Base-by-base conservation (phyloP, 1,284 basidiomycete genomes). In the Caloboletus inedulis region DNA sequence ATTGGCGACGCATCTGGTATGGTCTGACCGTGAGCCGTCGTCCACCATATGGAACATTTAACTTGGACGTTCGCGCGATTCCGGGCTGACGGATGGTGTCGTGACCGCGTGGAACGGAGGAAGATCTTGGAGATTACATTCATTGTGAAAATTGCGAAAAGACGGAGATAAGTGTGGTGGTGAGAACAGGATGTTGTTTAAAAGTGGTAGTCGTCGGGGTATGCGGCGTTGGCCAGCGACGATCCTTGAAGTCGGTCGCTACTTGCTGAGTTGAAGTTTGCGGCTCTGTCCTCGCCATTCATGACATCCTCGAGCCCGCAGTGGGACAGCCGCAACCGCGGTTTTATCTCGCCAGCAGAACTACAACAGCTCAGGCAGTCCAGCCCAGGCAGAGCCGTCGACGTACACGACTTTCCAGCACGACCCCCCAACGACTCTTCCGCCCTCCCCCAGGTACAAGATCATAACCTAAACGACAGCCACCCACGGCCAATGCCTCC, bases 311-410 rank as follows among this genome's bases (percentile, higher is more conserved):
- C 70, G 44, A 75, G 72, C 53, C 71, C 72, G 25, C 73, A 73
- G 59, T 79, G 78, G 78, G 78, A 81, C 57, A 72, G 58, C 58
- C 73, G 77, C 37, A 74, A 78, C 52, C 69, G 73, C 21, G 73
- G 74, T 23, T 80, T 81, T 56, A 72, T 80, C 37, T 74, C 77
- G 4, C 79, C 78, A 13, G 68, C 76, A 14, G 75, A 73, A 45
- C 71, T 80, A 1, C 77, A 77, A 54, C 75, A 77, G 45, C 71
- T 74, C 39, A 62, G 66, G 54, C 73, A 71, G 48, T 36, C 67
- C 0, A 66, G 69, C 16, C 70, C 70, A 39, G 60, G 54, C 51
- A 65, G 69, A 52, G 59, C 37, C 40, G 54, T 45, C 39, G 66
- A 69, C 48, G 31, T 67, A 53, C 69, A 72, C 68, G 63, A 73